Base-by-base conservation (phyloP, 2,329 filamentous ascomycete species). In the Scleromitrula shiraiana region DNA sequence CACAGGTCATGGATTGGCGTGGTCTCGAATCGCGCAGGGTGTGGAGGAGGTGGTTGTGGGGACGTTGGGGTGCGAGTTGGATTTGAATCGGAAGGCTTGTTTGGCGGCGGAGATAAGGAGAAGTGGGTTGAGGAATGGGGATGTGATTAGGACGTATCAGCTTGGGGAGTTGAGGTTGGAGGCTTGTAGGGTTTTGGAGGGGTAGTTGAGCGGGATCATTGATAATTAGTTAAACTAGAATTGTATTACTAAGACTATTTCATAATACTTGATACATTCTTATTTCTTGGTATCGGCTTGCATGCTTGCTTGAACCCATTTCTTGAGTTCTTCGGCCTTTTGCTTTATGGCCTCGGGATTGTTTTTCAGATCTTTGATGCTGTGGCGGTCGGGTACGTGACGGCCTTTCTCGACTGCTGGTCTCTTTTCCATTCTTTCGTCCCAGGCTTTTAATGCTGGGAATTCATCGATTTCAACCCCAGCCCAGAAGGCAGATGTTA, bases 371-470 rank as follows among this genome's bases (percentile, higher is more conserved):
- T 72, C 67, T 46, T 83, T 65, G 20, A 84, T 80, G 58, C 73
- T 82, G 59, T 89, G 78, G 24, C 68, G 75, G 9, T 75, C 71
- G 3, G 87, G 87, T 10, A 91, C 80, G 67, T 91, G 74, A 47
- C 80, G 73, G 17, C 87, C 89, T 66, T 83, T 86, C 68, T 91
- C 80, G 15, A 90, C 76, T 2, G 74, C 88, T 0, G 83, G 80
- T 1, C 88, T 76, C 54, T 77, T 72, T 14, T 81, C 70, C 68
- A 95, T 75, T 51, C 73, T 75, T 57, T 85, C 77, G 53, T 91
- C 74, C 89, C 89, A 95, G 30, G 79, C 79, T 61, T 88, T 80
- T 53, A 95, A 64, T 41, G 77, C 65, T 2, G 88, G 87, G 67
- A 91, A 94, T 51, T 89, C 81, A 1, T 81, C 70, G 46, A 91